Percentiles rank a stretch among this genome's conserved stretches.
Conservation (phyloP, 2,329 filamentous ascomycete genomes). For the Sarocladiaceae sp. region DNA sequence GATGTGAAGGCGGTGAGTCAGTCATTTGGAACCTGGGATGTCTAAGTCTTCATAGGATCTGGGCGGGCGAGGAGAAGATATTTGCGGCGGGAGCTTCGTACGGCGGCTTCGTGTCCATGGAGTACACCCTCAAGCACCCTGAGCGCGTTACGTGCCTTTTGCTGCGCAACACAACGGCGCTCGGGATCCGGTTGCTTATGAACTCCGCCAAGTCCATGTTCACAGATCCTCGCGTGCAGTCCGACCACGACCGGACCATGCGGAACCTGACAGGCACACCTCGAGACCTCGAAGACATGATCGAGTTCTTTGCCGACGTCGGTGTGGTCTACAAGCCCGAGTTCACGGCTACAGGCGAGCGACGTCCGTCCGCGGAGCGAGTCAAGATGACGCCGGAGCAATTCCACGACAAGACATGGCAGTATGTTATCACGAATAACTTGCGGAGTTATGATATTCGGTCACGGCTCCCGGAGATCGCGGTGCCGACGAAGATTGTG, state of each 20-base stretch:
- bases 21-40: neutral
- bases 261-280: neutral
- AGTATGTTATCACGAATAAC: neutral
- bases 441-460: neutral
- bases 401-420: neutral
- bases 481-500: neutral
- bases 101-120: neutral
- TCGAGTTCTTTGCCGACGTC: neutral
- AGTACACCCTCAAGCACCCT: neutral
- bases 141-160: neutral
- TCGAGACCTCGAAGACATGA: neutral
- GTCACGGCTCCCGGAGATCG: neutral
- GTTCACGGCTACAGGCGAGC: neutral
- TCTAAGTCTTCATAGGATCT: neutral
- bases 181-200: neutral
- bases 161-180: neutral
- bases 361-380: neutral
- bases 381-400: neutral
- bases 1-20: too few relatives aligned
- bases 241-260: neutral
- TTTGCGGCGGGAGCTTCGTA: neutral
- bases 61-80: neutral
- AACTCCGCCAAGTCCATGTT: neutral
- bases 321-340: neutral
- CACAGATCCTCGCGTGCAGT: neutral